A percentile compares a stretch with the other conserved stretches of the same genome.
Conservation (phyloP, 495 filamentous ascomycete genomes). For the Lasiosphaeria hispida region DNA sequence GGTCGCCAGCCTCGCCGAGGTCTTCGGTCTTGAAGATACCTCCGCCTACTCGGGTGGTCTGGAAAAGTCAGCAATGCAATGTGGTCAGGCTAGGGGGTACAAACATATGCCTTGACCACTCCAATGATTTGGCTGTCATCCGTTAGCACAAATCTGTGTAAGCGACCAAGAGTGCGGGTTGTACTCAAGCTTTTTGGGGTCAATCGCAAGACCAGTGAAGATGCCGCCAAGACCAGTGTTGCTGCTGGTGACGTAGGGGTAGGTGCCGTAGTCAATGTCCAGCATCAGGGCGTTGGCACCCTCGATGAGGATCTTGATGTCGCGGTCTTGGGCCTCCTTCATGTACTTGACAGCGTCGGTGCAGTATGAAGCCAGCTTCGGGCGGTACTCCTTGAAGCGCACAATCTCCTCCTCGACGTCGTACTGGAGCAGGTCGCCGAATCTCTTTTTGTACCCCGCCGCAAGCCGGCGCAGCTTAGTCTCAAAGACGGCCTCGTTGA, state of each 20-base stretch:
- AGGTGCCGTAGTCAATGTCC: slow-evolving; percentile 58
- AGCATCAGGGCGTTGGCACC: slow-evolving; percentile 79
- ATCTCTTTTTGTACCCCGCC: slow-evolving; percentile 65
- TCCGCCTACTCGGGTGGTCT: slow-evolving; percentile 68
- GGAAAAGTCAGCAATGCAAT: not conserved
- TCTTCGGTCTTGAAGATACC: slow-evolving; percentile 88
- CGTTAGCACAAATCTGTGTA: slow-evolving; percentile 14
- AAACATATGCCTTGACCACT: slow-evolving; percentile 74
- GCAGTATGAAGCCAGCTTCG: slow-evolving; percentile 62
- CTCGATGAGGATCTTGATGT: slow-evolving; percentile 72
- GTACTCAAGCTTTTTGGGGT: slow-evolving; percentile 46
- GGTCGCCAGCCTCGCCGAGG: slow-evolving; percentile 50
- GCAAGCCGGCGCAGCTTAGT: slow-evolving; percentile 65
- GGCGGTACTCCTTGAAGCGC: slow-evolving; percentile 61
- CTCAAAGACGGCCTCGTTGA: slow-evolving; percentile 68
- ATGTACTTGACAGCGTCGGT: slow-evolving; percentile 67
- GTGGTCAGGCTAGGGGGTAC: slow-evolving; percentile 6
- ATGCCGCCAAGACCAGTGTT: slow-evolving; percentile 74
- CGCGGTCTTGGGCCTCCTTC: slow-evolving; percentile 52
- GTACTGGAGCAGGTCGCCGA: slow-evolving; percentile 70
- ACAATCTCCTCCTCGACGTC: slow-evolving; percentile 78
- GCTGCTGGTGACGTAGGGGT: slow-evolving; percentile 81
- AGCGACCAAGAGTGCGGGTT: not conserved
- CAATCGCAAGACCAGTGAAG: slow-evolving; percentile 66
- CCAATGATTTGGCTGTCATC: slow-evolving; percentile 59